Evolutionary conservation across 225 moss, liverwort and hornwort species (phyloP).

Genomic region (Marchantia polymorpha): DNA sequence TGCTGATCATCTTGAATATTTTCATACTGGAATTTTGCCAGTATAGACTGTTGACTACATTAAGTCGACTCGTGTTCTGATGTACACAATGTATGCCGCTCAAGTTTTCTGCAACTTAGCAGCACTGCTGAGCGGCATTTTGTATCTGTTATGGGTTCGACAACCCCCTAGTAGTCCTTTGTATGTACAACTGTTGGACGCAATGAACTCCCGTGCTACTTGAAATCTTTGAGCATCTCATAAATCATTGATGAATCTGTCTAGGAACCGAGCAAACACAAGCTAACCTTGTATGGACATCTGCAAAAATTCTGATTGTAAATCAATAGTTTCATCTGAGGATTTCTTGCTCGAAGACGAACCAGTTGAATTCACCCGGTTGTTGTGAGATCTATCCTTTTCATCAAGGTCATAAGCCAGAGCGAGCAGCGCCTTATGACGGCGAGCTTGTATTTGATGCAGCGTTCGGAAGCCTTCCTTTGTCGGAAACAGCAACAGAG

Average conservation of each 20-base stretch:
- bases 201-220: not conserved
- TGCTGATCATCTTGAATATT: too few relatives aligned
- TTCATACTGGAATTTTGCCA: too few relatives aligned
- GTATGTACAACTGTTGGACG: not conserved
- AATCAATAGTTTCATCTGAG: not conserved
- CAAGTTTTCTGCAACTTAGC: not conserved
- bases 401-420: constrained; percentile 29
- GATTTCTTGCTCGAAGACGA: not conserved
- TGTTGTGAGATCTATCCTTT: constrained; percentile 3
- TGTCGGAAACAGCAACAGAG: constrained; percentile 4
- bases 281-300: not conserved
- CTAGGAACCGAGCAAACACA: not conserved
- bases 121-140: not conserved
- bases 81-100: not conserved
- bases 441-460: constrained; percentile 3
- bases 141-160: not conserved
- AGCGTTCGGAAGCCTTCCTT: not conserved
- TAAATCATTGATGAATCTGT: not conserved
- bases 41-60: too few relatives aligned
- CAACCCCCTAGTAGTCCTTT: not conserved
- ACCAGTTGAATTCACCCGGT: not conserved
- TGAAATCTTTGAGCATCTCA: not conserved
- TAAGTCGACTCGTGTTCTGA: too few relatives aligned
- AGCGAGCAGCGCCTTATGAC: constrained; percentile 21
- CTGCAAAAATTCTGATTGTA: not conserved